Evolutionary conservation across 1,284 basidiomycete genomes (phyloP).

Genomic region (Veloboletus limbatus): DNA sequence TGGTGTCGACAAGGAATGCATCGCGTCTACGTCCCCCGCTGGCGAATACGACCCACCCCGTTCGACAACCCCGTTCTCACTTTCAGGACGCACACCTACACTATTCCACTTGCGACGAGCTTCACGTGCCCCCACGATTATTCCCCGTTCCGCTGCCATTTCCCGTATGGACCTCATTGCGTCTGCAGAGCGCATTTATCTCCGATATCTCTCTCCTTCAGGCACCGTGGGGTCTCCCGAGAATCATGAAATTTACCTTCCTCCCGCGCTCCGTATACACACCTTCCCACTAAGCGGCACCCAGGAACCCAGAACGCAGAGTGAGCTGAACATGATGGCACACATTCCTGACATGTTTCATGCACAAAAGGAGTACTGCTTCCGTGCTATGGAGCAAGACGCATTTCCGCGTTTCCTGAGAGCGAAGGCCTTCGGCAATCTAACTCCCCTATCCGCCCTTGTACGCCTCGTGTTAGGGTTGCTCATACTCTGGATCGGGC

Average conservation of each 20-base stretch:
- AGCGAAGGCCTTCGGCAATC: constrained; percentile 94
- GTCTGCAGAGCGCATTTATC: constrained; percentile 93
- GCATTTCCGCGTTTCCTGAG: constrained; percentile 96
- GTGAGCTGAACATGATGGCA: constrained; percentile 76
- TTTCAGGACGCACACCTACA: constrained; percentile 68
- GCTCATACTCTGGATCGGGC: constrained; percentile 87
- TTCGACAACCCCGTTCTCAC: constrained; percentile 76
- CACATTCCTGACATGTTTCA: constrained; percentile 97
- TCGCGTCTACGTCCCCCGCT: constrained; percentile 46
- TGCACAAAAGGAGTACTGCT: constrained; percentile 95
- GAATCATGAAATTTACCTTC: constrained; percentile 94
- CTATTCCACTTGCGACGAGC: constrained; percentile 69
- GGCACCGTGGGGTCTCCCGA: constrained; percentile 63
- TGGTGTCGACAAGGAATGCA: constrained; percentile 45
- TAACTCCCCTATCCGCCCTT: constrained; percentile 87
- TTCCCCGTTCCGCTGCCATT: constrained; percentile 88
- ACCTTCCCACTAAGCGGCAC: constrained; percentile 69
- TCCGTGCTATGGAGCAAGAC: constrained; percentile 95
- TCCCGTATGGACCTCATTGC: constrained; percentile 86
- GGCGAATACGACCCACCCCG: constrained; percentile 50
- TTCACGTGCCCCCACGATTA: constrained; percentile 81
- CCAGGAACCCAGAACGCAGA: constrained; percentile 67
- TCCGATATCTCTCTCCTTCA: constrained; percentile 83
- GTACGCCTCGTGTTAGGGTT: constrained; percentile 84
- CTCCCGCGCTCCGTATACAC: constrained; percentile 79